Conservation (phyloP, 352 stramenopile species). For the Pythium brassicae region DNA sequence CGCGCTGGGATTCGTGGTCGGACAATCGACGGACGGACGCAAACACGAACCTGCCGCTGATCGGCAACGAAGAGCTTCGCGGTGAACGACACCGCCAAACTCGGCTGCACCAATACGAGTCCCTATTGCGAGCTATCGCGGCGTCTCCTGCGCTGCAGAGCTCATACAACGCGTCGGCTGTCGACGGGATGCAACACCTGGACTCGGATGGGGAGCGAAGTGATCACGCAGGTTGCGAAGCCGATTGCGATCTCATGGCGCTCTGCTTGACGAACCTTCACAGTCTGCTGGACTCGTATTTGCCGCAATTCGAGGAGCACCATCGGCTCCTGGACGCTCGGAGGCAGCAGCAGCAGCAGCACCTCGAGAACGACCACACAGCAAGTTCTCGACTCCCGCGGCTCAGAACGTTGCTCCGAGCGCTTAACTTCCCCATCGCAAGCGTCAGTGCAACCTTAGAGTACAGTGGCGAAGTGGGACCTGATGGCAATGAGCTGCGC, state of each 20-base stretch:
- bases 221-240: too few species aligned
- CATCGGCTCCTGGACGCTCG: conserved; percentile 6
- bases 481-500: conserved; percentile 27
- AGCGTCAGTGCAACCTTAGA: conserved; percentile 28
- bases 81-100: neutral
- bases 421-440: conserved; percentile 37
- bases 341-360: neutral
- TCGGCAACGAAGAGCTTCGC: neutral
- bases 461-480: conserved; percentile 15
- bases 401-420: conserved; percentile 27
- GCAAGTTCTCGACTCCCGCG: conserved; percentile 3
- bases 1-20: neutral
- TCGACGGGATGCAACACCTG: neutral
- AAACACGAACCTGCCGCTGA: conserved; percentile 1
- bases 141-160: conserved; percentile 7
- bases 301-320: conserved; percentile 24
- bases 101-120: conserved; percentile 10
- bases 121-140: conserved; percentile 9
- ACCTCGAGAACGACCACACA: neutral
- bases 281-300: conserved; percentile 40
- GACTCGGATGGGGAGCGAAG: neutral
- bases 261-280: conserved; percentile 66
- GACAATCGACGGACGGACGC: neutral
- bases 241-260: conserved; percentile 43
- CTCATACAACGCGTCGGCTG: conserved; percentile 3